phyloP scores from a whole-genome alignment of 257 asterid species.

The Plantago major region DNA sequence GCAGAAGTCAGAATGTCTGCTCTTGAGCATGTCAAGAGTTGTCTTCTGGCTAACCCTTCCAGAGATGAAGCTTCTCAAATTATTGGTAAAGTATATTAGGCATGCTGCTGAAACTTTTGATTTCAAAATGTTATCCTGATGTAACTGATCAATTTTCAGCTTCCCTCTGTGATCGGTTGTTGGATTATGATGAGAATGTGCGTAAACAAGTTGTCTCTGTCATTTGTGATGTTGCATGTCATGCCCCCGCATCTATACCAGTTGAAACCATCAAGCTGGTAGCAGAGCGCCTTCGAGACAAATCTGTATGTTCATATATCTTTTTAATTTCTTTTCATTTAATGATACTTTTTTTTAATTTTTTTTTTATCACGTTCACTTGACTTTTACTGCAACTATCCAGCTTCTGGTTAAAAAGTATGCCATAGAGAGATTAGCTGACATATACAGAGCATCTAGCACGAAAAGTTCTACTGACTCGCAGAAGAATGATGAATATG shows the following conservation, averaged over 20 bases:
- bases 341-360: constrained; percentile 8
- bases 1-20: constrained; percentile 86
- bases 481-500: constrained; percentile 47
- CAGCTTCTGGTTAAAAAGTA: constrained; percentile 84
- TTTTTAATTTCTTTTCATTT: constrained; percentile 13
- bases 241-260: constrained; percentile 55
- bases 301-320: constrained; percentile 64
- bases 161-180: constrained; percentile 74
- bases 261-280: constrained; percentile 74
- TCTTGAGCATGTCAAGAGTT: constrained; percentile 68
- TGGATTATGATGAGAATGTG: constrained; percentile 88
- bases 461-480: constrained; percentile 36
- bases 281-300: constrained; percentile 92
- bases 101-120: constrained; percentile 10
- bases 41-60: constrained; percentile 68
- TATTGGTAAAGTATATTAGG: constrained; percentile 52
- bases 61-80: constrained; percentile 78
- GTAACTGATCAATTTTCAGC: constrained; percentile 44
- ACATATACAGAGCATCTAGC: constrained; percentile 74
- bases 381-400: constrained; percentile 26
- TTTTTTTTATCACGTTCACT: constrained; percentile 19
- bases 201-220: constrained; percentile 90
- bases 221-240: constrained; percentile 78
- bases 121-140: constrained; percentile 29
- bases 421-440: constrained; percentile 91